Evolutionary conservation across 2,329 filamentous ascomycete species (phyloP), one percentile per base, ranked within the genome.

Genomic region (Penicillium vulpinum): DNA sequence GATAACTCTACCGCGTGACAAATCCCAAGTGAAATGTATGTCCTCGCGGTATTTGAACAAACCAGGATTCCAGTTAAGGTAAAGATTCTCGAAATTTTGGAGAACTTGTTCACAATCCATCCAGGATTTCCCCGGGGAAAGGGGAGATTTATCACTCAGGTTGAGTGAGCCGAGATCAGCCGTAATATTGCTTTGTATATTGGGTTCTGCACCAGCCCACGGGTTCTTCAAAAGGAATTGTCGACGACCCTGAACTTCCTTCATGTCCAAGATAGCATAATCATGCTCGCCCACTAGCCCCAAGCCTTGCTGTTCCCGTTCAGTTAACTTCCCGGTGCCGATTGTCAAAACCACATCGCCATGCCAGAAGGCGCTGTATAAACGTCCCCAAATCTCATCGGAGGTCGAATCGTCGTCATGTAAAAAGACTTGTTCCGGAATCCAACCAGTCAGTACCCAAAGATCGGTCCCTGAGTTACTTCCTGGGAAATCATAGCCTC

Each of bases 381-480:
- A 83, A 8, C 91, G 84, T 36, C 80, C 81, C 94, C 94, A 99
- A 0, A 94, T 83, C 50, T 86, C 80, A 48, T 90, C 83, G 0
- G 88, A 83, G 41, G 92, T 87, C 3, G 92, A 81, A 58, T 96
- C 91, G 61, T 94, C 89, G 62, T 89, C 89, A 68, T 96, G 92
- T 1, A 97, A 79, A 67, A 96, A 96, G 1, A 97, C 79, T 72
- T 99, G 94, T 75, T 99, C 92, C 0, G 94, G 94, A 48, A 99
- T 92, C 94, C 94, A 99, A 29, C 94, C 93, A 0, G 90, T 96
- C 53, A 99, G 76, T 1, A 95, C 88, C 85, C 91, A 96, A 4
- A 99, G 77, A 74, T 99, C 94, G 2, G 93, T 97, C 11, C 91
- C 92, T 0, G 93, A 97, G 72, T 97, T 97, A 69, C 94, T 97